Evolutionary conservation across 192 early-diverging fungal genomes (phyloP), one percentile per base, ranked within the genome.

Genomic region (Umbelopsis isabellina): DNA sequence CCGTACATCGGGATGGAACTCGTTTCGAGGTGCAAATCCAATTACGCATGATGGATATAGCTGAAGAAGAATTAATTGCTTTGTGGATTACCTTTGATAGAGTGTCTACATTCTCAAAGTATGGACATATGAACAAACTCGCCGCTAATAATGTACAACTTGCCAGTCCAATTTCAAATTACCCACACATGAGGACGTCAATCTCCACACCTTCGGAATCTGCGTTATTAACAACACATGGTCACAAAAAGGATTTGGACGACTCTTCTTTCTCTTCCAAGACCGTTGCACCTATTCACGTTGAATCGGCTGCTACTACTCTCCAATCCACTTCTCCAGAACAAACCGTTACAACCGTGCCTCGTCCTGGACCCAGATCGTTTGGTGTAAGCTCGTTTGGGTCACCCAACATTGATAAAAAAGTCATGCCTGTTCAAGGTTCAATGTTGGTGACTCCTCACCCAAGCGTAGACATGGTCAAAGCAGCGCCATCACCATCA

Each of bases 31-130:
- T 90, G 27, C 82, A 91, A 50, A 72, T 91, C 50, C 86, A 89
- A 47, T 81, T 91, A 48, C 74, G 88, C 12, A 73, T 83, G 48
- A 73, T 91, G 11, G 80, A 88, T 51, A 75, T 74, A 6, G 67
- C 75, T 22, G 72, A 86, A 11, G 84, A 82, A 25, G 74, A 68
- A n/a, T 70, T 88, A 45, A 81, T 81, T 74, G 86, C 86, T 22
- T 55, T 89, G 13, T 91, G 88, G 89, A 84, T 91, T 27, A 87
- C 84, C 1, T 90, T 82, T 67, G 84, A 90, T 61, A 83, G 87
- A 30, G 80, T 72, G 15, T 75, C 72, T 16, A 65, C 65, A 1
- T 53, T 73, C 66, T 35, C 65, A 10, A 49, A 61, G 30, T 73
- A 46, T 58, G 72, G 72, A 15, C 72, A 68, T 51, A 55, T 33